Evolutionary conservation across 345 rosid species (phyloP), one percentile per base, ranked within the genome.

Genomic region (Salix dunnii): DNA sequence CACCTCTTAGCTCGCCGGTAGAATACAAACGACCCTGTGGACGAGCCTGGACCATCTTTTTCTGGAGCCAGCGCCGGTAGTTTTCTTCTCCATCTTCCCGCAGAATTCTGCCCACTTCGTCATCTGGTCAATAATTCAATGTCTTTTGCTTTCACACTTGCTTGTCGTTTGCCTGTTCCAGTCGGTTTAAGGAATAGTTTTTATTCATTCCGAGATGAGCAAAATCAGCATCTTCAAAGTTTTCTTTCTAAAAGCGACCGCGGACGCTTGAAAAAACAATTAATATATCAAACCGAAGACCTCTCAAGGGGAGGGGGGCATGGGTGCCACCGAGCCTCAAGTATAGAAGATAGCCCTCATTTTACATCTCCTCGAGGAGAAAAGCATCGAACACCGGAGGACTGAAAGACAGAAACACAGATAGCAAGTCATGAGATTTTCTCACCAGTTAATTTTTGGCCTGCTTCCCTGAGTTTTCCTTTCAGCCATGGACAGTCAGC

Each of bases 1-100:
- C 90, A 84, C 87, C 85, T 42, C 89, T 90, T 31, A 93, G 86
- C 51, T 93, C 96, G 51, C 87, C 80, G n/a, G 99, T 91, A 75
- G 96, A 85, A 85, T 90, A 96, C 88, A 95, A 82, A 62, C 97
- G 97, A 58, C 97, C 92, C 1, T 20, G 61, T 65, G 80, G 76
- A 62, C 99, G 92, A 35, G 94, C 92, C 79, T 81, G 90, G 77
- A 87, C 81, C 79, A 93, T 91, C 80, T 88, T 91, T 23, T 68
- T 91, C 82, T 83, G 94, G 74, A 95, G 92, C 72, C 70, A 74
- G 66, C 72, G 74, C 97, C 97, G 91, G 80, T 90, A 89, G 83
- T 88, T 91, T 81, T 94, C 98, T 84, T 94, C 98, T 1, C 97
- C 97, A 70, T 91, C 92, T 7, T 95, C 97, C 67, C 90, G 85